Evolutionary conservation across 2,329 filamentous ascomycete species (phyloP).

Genomic region (Camillea tinctor): DNA sequence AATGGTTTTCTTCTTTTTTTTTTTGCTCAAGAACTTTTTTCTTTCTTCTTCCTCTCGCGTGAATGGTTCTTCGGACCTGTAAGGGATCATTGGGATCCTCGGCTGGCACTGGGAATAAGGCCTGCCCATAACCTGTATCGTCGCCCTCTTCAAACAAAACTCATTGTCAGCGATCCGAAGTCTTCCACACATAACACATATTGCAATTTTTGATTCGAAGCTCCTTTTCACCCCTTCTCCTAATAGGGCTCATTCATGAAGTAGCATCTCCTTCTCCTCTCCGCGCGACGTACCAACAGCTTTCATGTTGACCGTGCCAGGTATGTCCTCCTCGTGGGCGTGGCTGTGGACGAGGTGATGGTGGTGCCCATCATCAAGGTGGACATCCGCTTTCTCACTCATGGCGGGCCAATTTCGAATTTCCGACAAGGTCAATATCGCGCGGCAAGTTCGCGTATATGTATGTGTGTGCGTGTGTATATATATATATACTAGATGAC

Average conservation of each 20-base stretch:
- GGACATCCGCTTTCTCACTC: slow-evolving; percentile 10
- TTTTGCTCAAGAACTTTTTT: not conserved
- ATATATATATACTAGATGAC: too few relatives aligned
- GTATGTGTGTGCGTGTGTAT: too few relatives aligned
- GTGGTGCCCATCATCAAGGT: not conserved
- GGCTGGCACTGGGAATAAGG: slow-evolving; percentile 28
- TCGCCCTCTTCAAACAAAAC: slow-evolving; percentile 24
- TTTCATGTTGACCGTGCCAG: slow-evolving; percentile 29
- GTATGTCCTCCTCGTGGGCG: slow-evolving; percentile 29
- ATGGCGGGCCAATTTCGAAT: slow-evolving; percentile 7
- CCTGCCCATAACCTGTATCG: slow-evolving; percentile 29
- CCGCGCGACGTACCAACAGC: slow-evolving; percentile 21
- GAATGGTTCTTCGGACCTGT: slow-evolving; percentile 18
- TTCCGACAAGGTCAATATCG: not conserved
- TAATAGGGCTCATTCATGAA: too few relatives aligned
- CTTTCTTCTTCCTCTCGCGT: not conserved
- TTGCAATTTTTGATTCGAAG: too few relatives aligned
- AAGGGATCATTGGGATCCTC: slow-evolving; percentile 31
- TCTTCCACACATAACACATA: too few relatives aligned
- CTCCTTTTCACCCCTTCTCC: not conserved
- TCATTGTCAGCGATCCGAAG: not conserved
- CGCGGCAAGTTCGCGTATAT: not conserved
- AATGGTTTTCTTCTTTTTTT: not conserved
- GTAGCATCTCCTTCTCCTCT: not conserved
- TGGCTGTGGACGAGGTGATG: slow-evolving; percentile 29